A percentile compares a stretch with the other conserved stretches of the same genome.
Evolutionary conservation across 495 filamentous ascomycete genomes (phyloP).

Genomic region (Daldinia bambusicola): DNA sequence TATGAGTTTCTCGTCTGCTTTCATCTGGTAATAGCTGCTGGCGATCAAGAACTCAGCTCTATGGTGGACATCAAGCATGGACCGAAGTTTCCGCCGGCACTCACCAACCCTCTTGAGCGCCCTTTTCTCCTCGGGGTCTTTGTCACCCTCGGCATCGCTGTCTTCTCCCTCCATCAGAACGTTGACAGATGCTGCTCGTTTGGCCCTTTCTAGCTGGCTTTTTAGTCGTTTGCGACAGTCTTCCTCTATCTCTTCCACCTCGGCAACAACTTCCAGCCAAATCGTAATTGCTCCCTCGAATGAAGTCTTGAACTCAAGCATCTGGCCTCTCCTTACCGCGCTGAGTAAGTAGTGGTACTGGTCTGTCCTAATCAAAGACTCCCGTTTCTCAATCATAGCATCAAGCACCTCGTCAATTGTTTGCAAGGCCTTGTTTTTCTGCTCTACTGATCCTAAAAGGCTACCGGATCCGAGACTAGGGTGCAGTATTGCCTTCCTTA

Average conservation of each 20-base stretch:
- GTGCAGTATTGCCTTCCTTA: constrained; percentile 89
- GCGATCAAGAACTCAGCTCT: constrained; percentile 84
- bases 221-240: constrained; percentile 72
- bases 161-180: constrained; percentile 53
- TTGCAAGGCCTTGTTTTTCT: constrained; percentile 69
- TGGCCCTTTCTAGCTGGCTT: constrained; percentile 60
- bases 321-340: constrained; percentile 74
- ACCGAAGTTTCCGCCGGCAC: constrained; percentile 72
- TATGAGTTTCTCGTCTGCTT: constrained; percentile 69
- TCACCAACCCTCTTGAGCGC: constrained; percentile 50
- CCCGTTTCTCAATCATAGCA: constrained; percentile 87
- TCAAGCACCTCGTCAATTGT: constrained; percentile 86
- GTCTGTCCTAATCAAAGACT: constrained; percentile 68
- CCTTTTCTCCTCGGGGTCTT: constrained; percentile 43
- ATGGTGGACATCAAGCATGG: constrained; percentile 82
- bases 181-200: constrained; percentile 43
- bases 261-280: constrained; percentile 70
- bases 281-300: constrained; percentile 65
- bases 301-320: constrained; percentile 69
- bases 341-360: constrained; percentile 71
- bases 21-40: constrained; percentile 85
- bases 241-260: constrained; percentile 65
- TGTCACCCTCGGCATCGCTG: constrained; percentile 48
- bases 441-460: constrained; percentile 6
- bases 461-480: constrained; percentile 71